Evolutionary conservation across 176 grass and related monocot genomes (phyloP), one percentile per base, ranked within the genome.

Genomic region (Eragrostis curvula): DNA sequence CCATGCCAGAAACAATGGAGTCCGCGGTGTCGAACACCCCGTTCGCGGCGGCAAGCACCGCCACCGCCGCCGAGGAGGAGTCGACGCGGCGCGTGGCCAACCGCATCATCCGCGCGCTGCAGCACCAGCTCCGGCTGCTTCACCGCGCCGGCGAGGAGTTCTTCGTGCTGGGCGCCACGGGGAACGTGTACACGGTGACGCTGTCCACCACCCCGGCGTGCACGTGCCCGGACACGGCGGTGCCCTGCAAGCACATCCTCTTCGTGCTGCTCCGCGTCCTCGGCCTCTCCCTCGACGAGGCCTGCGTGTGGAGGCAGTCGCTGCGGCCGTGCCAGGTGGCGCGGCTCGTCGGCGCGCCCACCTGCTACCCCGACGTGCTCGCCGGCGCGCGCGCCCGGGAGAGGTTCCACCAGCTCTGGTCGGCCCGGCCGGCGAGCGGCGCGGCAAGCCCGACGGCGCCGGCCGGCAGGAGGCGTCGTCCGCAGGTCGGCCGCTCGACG

Each of bases 241-340:
- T 45, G 18, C 96, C 96, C 3, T 96, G 96, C 96, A 96, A 99
- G 81, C 96, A 99, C 80, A 79, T 99, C 85, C 90, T 99, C 30
- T 99, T 99, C 79, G 93, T 99, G 50, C 84, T 99, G 53, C 87
- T 99, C 66, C 96, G 96, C 58, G 96, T 93, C 52, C 91, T 99
- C 18, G 91, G 93, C 32, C 82, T 93, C 9, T 87, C 93, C 10
- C 84, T 99, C 32, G 87, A 96, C 61, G 96, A 95, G 68, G 93
- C 96, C 30, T 95, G 96, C 76, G 88, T 99, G 1, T 99, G 93
- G 96, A 64, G 89, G 63, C 85, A 86, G 64, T 52, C 84, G 7
- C 85, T 99, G 51, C 89, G 86, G 0, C 93, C 93, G 10, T 93
- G 89, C 79, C 84, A 99, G 88, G 79, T 96, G 7, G 93, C 74